Conservation (phyloP, 306 rosid species). For the Fragaria ananassa region DNA sequence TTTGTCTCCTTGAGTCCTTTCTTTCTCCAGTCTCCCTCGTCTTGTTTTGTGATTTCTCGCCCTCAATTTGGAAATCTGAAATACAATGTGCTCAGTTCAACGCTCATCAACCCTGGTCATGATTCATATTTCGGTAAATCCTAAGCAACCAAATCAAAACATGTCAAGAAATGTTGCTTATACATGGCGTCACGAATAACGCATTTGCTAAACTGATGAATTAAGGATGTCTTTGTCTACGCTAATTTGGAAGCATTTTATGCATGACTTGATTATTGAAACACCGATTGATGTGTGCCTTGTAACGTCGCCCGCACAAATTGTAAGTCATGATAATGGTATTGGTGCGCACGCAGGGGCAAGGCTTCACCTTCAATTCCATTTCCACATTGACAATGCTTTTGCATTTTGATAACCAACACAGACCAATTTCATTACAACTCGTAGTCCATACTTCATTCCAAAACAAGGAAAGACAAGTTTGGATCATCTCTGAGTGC, state of each 20-base stretch:
- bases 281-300: background rate
- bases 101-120: background rate
- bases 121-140: background rate
- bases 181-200: background rate
- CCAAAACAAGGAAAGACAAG: background rate
- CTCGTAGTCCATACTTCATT: background rate
- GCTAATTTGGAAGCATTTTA: background rate
- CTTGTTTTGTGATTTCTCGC: background rate
- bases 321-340: background rate
- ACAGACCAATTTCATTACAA: background rate
- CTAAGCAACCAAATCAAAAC: background rate
- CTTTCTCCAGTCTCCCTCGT: background rate
- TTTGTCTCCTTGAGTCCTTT: slow-evolving; percentile 30
- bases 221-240: background rate
- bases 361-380: slow-evolving; percentile 2
- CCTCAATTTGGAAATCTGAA: slow-evolving; percentile 22
- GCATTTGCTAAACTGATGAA: background rate
- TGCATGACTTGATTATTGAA: background rate
- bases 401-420: background rate
- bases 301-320: slow-evolving; percentile 16
- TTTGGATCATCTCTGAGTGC: background rate
- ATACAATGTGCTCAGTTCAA: slow-evolving; percentile 34
- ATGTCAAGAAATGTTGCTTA: background rate
- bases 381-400: background rate
- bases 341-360: slow-evolving; percentile 16